phyloP scores from a whole-genome alignment of 1,284 basidiomycete species.

The Thelephora terrestris region DNA sequence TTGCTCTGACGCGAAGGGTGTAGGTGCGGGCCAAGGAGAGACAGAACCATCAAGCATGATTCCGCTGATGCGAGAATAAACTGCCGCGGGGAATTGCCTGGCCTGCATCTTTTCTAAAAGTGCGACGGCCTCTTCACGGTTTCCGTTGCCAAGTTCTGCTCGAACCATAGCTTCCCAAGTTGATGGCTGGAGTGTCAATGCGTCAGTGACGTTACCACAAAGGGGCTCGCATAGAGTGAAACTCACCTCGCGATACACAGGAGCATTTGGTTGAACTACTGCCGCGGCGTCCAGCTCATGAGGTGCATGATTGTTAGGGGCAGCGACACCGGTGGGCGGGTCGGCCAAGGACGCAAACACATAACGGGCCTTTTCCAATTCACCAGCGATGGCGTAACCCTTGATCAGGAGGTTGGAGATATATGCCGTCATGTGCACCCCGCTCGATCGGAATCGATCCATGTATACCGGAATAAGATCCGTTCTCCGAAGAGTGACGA shows the following conservation, averaged over 20 bases:
- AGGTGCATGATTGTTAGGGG: slow-evolving; percentile 79
- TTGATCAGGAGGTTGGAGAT: slow-evolving; percentile 91
- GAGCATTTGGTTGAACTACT: slow-evolving; percentile 32
- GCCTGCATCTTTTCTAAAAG: slow-evolving; percentile 70
- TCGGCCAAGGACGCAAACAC: slow-evolving; percentile 89
- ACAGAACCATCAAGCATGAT: slow-evolving; percentile 30
- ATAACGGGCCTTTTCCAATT: slow-evolving; percentile 59
- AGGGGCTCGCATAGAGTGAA: slow-evolving; percentile 13
- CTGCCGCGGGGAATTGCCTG: slow-evolving; percentile 56
- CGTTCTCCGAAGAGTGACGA: slow-evolving; percentile 70
- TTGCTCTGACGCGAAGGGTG: slow-evolving; percentile 8
- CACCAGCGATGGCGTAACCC: slow-evolving; percentile 69
- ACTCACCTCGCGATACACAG: slow-evolving; percentile 85
- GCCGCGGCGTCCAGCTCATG: slow-evolving; percentile 32
- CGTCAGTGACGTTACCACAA: not conserved
- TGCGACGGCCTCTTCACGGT: slow-evolving; percentile 59
- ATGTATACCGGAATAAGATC: slow-evolving; percentile 74
- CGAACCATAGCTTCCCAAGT: slow-evolving; percentile 95
- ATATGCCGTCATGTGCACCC: slow-evolving; percentile 90
- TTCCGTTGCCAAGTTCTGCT: slow-evolving; percentile 76
- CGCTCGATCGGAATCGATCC: slow-evolving; percentile 48
- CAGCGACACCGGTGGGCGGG: slow-evolving; percentile 79
- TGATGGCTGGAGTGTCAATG: slow-evolving; percentile 49
- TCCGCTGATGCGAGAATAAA: slow-evolving; percentile 32
- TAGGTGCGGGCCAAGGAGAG: slow-evolving; percentile 21